Conservation (phyloP, 768 basidiomycete genomes). For the Agrocybe pediades region DNA sequence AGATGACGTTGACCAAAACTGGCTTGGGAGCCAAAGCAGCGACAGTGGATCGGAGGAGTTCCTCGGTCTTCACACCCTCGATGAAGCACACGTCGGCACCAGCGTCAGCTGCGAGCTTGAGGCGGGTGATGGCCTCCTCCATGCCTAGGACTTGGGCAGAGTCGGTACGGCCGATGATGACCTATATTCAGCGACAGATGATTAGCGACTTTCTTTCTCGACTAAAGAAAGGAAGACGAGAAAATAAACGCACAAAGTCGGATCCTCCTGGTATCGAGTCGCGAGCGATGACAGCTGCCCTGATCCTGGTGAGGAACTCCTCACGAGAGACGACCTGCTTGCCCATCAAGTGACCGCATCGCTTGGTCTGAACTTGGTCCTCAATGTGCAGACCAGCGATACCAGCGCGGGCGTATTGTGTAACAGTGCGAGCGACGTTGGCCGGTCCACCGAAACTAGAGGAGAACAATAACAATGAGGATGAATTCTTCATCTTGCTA, state of each 20-base stretch:
- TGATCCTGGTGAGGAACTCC: slow-evolving; percentile 76
- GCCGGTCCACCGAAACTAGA: slow-evolving; percentile 65
- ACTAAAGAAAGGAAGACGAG: background rate
- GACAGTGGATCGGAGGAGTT: slow-evolving; percentile 65
- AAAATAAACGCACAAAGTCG: slow-evolving; percentile 67
- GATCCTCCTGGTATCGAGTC: slow-evolving; percentile 75
- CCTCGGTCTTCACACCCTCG: slow-evolving; percentile 73
- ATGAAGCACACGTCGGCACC: slow-evolving; percentile 86
- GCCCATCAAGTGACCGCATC: slow-evolving; percentile 78
- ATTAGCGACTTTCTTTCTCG: background rate
- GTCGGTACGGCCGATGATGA: slow-evolving; percentile 78
- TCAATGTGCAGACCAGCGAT: slow-evolving; percentile 80
- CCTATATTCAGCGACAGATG: slow-evolving; percentile 31
- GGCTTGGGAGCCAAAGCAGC: slow-evolving; percentile 73
- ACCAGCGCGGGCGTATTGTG: slow-evolving; percentile 68
- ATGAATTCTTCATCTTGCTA: background rate
- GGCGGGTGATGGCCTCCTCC: slow-evolving; percentile 72
- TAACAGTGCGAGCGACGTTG: slow-evolving; percentile 76
- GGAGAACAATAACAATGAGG: background rate
- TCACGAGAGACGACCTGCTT: slow-evolving; percentile 83
- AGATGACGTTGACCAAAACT: slow-evolving; percentile 79
- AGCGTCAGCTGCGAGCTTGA: slow-evolving; percentile 70
- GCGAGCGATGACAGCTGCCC: slow-evolving; percentile 79
- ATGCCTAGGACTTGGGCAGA: slow-evolving; percentile 80
- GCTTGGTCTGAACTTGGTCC: slow-evolving; percentile 82